Evolutionary conservation across 805 yeast genomes (phyloP).

Genomic region (Wickerhamiella siamensis): DNA sequence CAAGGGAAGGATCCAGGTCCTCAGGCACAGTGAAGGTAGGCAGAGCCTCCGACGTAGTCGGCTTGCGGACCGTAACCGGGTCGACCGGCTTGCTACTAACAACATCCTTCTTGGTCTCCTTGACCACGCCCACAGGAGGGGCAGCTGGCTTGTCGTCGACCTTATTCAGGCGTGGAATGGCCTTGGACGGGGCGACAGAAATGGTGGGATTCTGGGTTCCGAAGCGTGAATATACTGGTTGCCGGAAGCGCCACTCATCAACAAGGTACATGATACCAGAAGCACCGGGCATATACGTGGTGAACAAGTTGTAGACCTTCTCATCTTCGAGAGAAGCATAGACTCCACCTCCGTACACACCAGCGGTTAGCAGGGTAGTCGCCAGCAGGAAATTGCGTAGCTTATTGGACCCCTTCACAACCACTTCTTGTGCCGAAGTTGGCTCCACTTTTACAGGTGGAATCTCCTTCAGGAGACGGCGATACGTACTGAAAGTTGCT

Average conservation of each 20-base stretch:
- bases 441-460: neutral
- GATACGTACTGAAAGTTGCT: conserved; percentile 2
- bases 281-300: conserved; percentile 52
- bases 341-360: conserved; percentile 46
- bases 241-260: conserved; percentile 29
- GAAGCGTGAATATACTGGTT: neutral
- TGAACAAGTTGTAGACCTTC: conserved; percentile 44
- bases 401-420: conserved; percentile 13
- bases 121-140: neutral
- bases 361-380: conserved; percentile 19
- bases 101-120: conserved; percentile 11
- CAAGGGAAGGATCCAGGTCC: conserved; percentile 18
- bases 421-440: neutral
- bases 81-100: conserved; percentile 5
- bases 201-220: neutral
- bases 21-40: conserved; percentile 9
- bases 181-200: neutral
- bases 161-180: conserved; percentile 22
- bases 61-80: conserved; percentile 1
- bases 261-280: conserved; percentile 37
- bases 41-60: conserved; percentile 6
- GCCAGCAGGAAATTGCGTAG: conserved; percentile 23
- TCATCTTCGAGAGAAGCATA: conserved; percentile 42
- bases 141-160: conserved; percentile 12
- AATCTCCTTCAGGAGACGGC: neutral